Conservation (phyloP, 2,329 filamentous ascomycete genomes). For the Piedraia hortae region DNA sequence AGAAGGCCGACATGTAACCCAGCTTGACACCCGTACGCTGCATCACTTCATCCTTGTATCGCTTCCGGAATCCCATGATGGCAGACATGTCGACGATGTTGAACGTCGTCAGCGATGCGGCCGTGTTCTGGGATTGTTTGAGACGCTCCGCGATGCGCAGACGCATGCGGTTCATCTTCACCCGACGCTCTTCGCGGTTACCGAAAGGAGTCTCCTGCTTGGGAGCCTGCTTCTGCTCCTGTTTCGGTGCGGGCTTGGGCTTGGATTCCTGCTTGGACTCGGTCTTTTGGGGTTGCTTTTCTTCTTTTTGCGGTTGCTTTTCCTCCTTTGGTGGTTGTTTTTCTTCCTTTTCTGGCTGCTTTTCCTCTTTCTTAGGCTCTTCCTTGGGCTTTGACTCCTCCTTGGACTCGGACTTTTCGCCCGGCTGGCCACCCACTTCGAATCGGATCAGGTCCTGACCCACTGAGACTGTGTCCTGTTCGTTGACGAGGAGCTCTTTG, state of each 20-base stretch:
- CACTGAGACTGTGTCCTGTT: conserved; percentile 86
- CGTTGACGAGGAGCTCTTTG: conserved; percentile 70
- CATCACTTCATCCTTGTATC: conserved; percentile 86
- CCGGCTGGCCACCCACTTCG: conserved; percentile 41
- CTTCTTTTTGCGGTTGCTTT: conserved; percentile 18
- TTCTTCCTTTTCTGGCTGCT: conserved; percentile 23
- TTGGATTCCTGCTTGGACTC: conserved; percentile 17
- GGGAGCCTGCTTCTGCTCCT: conserved; percentile 14
- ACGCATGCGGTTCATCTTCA: conserved; percentile 99
- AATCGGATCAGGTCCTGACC: conserved; percentile 75
- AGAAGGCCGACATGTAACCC: conserved; percentile 98
- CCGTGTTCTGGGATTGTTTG: conserved; percentile 97
- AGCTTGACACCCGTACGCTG: conserved; percentile 95
- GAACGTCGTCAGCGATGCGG: conserved; percentile 89
- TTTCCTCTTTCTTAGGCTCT: conserved; percentile 28
- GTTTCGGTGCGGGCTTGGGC: conserved; percentile 14
- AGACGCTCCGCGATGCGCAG: conserved; percentile 88
- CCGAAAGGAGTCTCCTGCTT: conserved; percentile 25
- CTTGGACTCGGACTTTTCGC: conserved; percentile 25
- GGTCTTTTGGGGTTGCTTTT: conserved; percentile 17
- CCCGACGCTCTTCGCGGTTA: conserved; percentile 62
- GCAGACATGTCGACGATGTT: conserved; percentile 99
- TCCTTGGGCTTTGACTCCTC: conserved; percentile 33
- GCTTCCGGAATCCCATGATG: conserved; percentile 86
- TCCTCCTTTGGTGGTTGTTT: conserved; percentile 13